A percentile compares a stretch with the other conserved stretches of the same genome.
phyloP scores from a whole-genome alignment of 176 grass and related monocot genomes.

The Cenchrus americanus region DNA sequence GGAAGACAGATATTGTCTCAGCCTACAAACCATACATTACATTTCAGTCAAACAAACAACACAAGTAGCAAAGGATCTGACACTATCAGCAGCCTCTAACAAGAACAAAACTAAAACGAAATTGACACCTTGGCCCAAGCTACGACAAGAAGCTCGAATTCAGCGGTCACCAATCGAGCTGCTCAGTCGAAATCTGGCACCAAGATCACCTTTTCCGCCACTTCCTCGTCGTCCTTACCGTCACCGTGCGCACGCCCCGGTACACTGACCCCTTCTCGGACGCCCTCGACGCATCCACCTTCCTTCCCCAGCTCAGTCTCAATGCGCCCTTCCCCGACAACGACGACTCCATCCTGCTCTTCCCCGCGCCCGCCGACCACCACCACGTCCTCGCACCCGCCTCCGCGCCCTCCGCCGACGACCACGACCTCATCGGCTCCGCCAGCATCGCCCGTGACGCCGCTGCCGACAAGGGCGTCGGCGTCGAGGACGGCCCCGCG shows the following conservation, averaged over 20 bases:
- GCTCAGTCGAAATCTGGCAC: slow-evolving; percentile 42
- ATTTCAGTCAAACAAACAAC: slow-evolving; percentile 17
- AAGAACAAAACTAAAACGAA: neutral
- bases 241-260: neutral
- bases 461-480: slow-evolving; percentile 28
- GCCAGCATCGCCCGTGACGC: neutral
- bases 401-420: neutral
- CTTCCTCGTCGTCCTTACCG: neutral
- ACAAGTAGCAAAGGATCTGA: neutral
- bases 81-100: neutral
- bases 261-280: slow-evolving; percentile 8
- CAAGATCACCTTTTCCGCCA: slow-evolving; percentile 28
- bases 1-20: neutral
- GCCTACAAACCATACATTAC: neutral
- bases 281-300: slow-evolving; percentile 38
- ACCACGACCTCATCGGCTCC: slow-evolving; percentile 24
- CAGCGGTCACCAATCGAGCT: neutral
- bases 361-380: slow-evolving; percentile 29
- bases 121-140: neutral
- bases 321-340: slow-evolving; percentile 34
- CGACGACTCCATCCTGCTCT: slow-evolving; percentile 37
- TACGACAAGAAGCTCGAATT: neutral
- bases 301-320: slow-evolving; percentile 14
- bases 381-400: neutral
- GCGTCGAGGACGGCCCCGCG: slow-evolving; percentile 24